Evolutionary conservation across 495 filamentous ascomycete genomes (phyloP).

Genomic region (Penicillium coffeae): DNA sequence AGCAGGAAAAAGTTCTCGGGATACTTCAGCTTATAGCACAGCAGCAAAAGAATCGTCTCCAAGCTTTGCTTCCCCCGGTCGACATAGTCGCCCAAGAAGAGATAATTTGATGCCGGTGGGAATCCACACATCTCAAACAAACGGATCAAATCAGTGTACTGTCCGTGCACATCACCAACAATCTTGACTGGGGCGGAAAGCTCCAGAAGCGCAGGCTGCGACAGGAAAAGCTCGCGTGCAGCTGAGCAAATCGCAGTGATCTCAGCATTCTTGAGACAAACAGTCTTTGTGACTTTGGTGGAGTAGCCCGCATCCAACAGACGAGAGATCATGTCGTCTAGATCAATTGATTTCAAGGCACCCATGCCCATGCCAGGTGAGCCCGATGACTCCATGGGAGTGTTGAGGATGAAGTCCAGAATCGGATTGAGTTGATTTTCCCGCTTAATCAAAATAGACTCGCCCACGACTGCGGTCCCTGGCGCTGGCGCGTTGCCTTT

Average conservation of each 20-base stretch:
- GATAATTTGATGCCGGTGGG: slow-evolving; percentile 86
- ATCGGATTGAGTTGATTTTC: slow-evolving; percentile 66
- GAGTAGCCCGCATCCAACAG: slow-evolving; percentile 93
- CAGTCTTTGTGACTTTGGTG: slow-evolving; percentile 93
- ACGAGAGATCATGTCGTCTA: slow-evolving; percentile 96
- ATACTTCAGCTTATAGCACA: slow-evolving; percentile 98
- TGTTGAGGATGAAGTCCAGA: slow-evolving; percentile 43
- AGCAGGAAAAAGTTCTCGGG: slow-evolving; percentile 99
- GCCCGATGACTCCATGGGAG: slow-evolving; percentile 34
- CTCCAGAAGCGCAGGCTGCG: slow-evolving; percentile 88
- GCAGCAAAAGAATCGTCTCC: slow-evolving; percentile 89
- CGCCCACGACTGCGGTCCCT: slow-evolving; percentile 49
- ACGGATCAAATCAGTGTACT: slow-evolving; percentile 94
- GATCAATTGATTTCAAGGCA: slow-evolving; percentile 82
- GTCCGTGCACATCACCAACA: slow-evolving; percentile 95
- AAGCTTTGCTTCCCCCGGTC: slow-evolving; percentile 96
- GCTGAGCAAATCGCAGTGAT: slow-evolving; percentile 88
- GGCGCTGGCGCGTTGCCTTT: slow-evolving; percentile 49
- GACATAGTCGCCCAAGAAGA: slow-evolving; percentile 97
- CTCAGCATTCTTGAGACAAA: slow-evolving; percentile 96
- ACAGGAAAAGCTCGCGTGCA: slow-evolving; percentile 82
- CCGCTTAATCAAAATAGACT: slow-evolving; percentile 71
- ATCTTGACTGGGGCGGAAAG: slow-evolving; percentile 97
- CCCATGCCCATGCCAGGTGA: slow-evolving; percentile 52
- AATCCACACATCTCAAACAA: slow-evolving; percentile 99